Evolutionary conservation across 768 basidiomycete species (phyloP).

Genomic region (Lactifluus subvellereus): DNA sequence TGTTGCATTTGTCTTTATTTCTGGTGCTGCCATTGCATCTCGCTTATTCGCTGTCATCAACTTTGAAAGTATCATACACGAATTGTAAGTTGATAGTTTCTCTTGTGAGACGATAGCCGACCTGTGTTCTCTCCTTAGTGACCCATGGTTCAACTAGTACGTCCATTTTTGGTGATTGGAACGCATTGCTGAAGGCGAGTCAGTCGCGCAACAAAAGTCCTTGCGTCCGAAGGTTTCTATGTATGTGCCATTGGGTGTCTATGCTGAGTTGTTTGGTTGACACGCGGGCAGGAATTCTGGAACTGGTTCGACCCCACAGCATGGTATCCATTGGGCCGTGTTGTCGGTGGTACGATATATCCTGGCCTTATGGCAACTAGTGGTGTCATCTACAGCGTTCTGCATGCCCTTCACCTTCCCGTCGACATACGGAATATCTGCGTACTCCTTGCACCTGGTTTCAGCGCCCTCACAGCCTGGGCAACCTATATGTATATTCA

Average conservation of each 20-base stretch:
- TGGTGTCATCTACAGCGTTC: conserved; percentile 90
- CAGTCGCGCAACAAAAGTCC: conserved; percentile 88
- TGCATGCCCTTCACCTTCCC: conserved; percentile 84
- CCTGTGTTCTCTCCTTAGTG: conserved; percentile 41
- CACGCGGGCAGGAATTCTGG: conserved; percentile 80
- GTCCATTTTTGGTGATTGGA: conserved; percentile 31
- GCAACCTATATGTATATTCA: conserved; percentile 78
- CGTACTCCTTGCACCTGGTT: conserved; percentile 94
- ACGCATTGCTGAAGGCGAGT: not conserved
- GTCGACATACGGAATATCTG: conserved; percentile 98
- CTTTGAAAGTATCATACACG: conserved; percentile 99
- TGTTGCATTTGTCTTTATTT: conserved; percentile 84
- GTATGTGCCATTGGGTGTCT: conserved; percentile 41
- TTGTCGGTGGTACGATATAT: conserved; percentile 97
- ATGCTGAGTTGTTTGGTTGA: not conserved
- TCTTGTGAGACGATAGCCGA: not conserved
- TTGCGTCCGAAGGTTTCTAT: conserved; percentile 93
- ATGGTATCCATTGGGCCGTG: conserved; percentile 98
- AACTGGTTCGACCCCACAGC: conserved; percentile 99
- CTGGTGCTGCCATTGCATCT: conserved; percentile 90
- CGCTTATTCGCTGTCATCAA: conserved; percentile 96
- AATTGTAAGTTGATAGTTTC: conserved; percentile 64
- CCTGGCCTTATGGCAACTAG: conserved; percentile 98
- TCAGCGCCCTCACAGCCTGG: conserved; percentile 95
- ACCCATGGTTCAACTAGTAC: conserved; percentile 99